Evolutionary conservation across 2,329 filamentous ascomycete species (phyloP), one percentile per base, ranked within the genome.

Genomic region (Fragosphaeria purpurea): DNA sequence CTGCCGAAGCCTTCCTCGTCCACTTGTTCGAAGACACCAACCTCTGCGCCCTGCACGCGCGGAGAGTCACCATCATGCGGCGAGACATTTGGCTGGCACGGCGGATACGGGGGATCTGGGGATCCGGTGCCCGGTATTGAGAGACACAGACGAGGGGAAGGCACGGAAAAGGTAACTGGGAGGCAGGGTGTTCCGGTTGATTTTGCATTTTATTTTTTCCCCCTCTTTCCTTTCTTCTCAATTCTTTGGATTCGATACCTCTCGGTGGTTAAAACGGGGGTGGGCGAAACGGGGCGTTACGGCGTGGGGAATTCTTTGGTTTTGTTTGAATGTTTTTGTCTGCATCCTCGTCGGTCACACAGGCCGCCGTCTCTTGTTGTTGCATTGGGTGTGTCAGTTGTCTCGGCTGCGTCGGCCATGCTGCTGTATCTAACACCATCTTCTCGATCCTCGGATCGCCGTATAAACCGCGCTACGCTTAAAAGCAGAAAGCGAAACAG

Each of bases 21-120:
- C 90, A 95, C 64, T 74, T 97, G n/a, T 96, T 97, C 63, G 90
- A 96, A 66, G 88, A 95, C 69, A 88, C 88, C 57, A 96, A 97
- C 71, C 78, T 97, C 41, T 96, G 91, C 71, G 93, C 91, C 56
- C 90, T 97, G 60, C 91, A 97, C 70, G 93, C 91, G 55, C 96
- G 95, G 73, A 79, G 91, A 65, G 89, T 97, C 48, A 97, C 91
- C 40, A 95, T 96, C 61, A 91, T 95, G 87, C 89, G 93, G 69
- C 95, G 95, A 72, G 93, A 97, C 68, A 95, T 98, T 61, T 91
- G 96, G 70, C 78, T 97, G 54, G 91, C 91, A 22, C 74, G 86
- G 61, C 73, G 86, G 58, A 89, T 91, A 69, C 75, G 86, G 47
- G 86, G 86, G 10, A 77, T 83, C 44, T 90, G 85, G 85, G 86